A percentile compares a stretch with the other conserved stretches of the same genome.
These are phyloP conservation scores for Oldenlandia corymbosa DNA, from an alignment of 257 asterid genomes.

Conservation along the genomic window DNA sequence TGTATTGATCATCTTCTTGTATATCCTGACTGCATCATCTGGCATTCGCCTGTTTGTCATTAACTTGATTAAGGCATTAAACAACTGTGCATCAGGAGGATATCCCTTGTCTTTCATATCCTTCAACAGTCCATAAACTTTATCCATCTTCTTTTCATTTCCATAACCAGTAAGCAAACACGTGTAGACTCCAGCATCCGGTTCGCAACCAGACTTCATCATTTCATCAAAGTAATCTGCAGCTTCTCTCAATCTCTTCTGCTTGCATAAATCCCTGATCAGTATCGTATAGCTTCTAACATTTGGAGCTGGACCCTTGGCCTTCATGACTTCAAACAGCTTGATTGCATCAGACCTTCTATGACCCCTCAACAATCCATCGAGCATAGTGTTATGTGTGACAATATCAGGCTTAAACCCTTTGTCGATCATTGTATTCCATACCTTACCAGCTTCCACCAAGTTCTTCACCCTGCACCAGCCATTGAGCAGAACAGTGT, in stretches of 20 bases:
- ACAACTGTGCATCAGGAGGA: conserved; percentile 59
- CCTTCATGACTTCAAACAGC: conserved; percentile 70
- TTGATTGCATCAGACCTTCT: conserved; percentile 60
- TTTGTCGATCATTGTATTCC: conserved; percentile 81
- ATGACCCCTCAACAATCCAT: conserved; percentile 61
- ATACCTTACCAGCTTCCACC: conserved; percentile 73
- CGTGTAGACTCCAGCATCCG: conserved; percentile 68
- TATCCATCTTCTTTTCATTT: conserved; percentile 59
- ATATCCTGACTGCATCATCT: conserved; percentile 69
- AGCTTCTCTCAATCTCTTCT: conserved; percentile 53
- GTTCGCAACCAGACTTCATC: conserved; percentile 48
- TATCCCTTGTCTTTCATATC: conserved; percentile 76
- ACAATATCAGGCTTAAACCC: conserved; percentile 73
- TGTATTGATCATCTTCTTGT: conserved; percentile 64
- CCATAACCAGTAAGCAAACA: conserved; percentile 75
- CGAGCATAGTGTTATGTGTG: conserved; percentile 81
- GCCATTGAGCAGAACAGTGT: conserved; percentile 67
- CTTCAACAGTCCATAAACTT: conserved; percentile 48
- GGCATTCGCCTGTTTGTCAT: conserved; percentile 59
- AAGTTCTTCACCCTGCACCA: conserved; percentile 82
- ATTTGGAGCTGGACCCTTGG: conserved; percentile 66
- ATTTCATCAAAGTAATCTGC: conserved; percentile 50
- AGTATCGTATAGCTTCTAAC: conserved; percentile 65
- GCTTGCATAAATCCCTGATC: conserved; percentile 62
- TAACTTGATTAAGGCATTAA: conserved; percentile 76